Evolutionary conservation across 345 rosid genomes (phyloP), one percentile per base, ranked within the genome.

Genomic region (Corchorus capsularis): DNA sequence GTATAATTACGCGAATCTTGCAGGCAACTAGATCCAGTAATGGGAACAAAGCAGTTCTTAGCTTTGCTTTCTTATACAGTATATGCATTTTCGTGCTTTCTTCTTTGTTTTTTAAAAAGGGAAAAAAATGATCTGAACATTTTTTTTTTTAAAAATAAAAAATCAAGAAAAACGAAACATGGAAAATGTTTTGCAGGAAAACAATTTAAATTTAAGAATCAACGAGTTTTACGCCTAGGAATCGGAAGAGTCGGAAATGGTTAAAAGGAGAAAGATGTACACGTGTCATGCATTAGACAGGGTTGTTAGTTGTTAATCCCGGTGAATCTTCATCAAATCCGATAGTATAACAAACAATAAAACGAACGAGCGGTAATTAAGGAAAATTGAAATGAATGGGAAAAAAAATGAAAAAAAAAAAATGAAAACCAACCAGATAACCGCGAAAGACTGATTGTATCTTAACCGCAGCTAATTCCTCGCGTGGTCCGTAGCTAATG

Each of bases 381-480:
- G 16, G 34, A 17, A 62, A 27, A 59, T 54, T 7, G 0, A 32
- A 47, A 12, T 10, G 37, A 39, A 39, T 7, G 20, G 27, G 1
- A 27, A 39, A 39, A 39, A 6, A 39, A 4, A 39, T 39, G 6
- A 39, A 39, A 39, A 39, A 74, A 35, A 12, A 34, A 49, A 35
- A 43, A 12, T 45, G 45, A 76, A 55, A 56, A 72, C 89, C 77
- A 64, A 96, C 99, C 90, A 96, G 84, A 72, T 93, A 94, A 6
- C 98, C 98, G 61, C 98, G 97, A 71, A 94, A 96, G 32, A 87
- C 88, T 1, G 99, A 82, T 71, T 94, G 98, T 62, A 96, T 92
- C 86, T 79, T 89, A 74, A 96, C 77, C 49, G 92, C 97, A 20
- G 99, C 91, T 39, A 81, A 72, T 37, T 80, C 85, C 22, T 81